Evolutionary conservation across 1,284 basidiomycete genomes (phyloP), one percentile per base, ranked within the genome.

Genomic region (Pterulicium gracile): DNA sequence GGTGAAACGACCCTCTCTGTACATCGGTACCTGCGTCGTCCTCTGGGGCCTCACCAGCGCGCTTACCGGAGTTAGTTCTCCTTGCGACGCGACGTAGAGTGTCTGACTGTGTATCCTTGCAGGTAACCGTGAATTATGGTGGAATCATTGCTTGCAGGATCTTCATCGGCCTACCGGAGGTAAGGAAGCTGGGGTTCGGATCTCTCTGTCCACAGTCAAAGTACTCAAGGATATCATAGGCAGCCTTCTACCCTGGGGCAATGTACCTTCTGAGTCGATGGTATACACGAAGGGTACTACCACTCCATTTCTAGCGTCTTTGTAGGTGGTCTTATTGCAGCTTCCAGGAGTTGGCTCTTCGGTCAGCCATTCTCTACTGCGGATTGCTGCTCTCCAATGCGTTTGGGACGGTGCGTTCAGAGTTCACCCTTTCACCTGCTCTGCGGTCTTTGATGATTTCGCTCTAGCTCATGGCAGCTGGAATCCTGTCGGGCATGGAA

Each of bases 321-420:
- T 40, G 15, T 32, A 39, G 19, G 17, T 22, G 47, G 4, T 4
- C 12, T 22, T 23, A 48, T 19, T 10, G 4, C 36, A 41, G 15
- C 36, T 35, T 35, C 7, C 47, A 80, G 77, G 79, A 83, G 61
- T 62, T 83, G 3, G 77, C 78, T 0, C 73, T 87, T 48, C 75
- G 87, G 32, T 75, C 79, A 43, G 79, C 82, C 0, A 70, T 87
- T 47, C 68, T 90, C 2, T 86, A 79, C 58, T 69, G 70, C 4
- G 84, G 83, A 14, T 56, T 79, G 2, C 63, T 88, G n/a, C 69
- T 87, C 43, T 82, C 81, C 0, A 88, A 86, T 61, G 85, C 86
- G 1, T 87, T 88, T 57, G 83, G 84, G 35, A 67, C 73, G 46
- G 79, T 81, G 47, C 58, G 77, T 54, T 41, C n/a, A n/a, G n/a